A percentile compares a stretch with the other conserved stretches of the same genome.
Conservation (phyloP, 139 green algal species). For the Closterium sp. region DNA sequence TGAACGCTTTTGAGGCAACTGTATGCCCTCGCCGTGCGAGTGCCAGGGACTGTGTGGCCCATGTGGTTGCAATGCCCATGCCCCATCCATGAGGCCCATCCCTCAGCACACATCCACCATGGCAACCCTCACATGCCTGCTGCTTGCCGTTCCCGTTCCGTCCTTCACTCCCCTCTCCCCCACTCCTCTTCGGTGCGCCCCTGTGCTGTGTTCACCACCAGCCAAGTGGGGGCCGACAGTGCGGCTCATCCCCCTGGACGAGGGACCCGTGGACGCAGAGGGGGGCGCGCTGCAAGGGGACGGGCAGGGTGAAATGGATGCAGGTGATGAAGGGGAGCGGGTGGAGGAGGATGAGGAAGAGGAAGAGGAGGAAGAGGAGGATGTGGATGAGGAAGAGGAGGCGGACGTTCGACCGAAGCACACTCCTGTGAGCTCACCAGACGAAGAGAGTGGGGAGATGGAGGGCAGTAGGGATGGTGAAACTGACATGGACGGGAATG, state of each 20-base stretch:
- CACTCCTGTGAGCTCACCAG: not conserved
- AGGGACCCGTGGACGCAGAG: not conserved
- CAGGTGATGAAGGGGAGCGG: not conserved
- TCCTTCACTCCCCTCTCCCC: not conserved
- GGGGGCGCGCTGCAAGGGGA: not conserved
- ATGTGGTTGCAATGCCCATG: too few species aligned
- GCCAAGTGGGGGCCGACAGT: not conserved
- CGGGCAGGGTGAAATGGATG: not conserved
- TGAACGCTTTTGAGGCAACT: not conserved
- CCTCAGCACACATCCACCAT: too few species aligned
- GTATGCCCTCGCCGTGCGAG: too few species aligned
- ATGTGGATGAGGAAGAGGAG: slow-evolving; percentile 1
- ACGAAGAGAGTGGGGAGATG: not conserved
- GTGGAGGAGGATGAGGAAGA: slow-evolving; percentile 15
- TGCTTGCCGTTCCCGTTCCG: not conserved
- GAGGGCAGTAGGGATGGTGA: not conserved
- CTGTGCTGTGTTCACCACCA: not conserved
- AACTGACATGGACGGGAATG: not conserved
- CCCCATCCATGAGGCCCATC: too few species aligned
- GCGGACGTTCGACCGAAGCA: not conserved
- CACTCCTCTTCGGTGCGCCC: not conserved
- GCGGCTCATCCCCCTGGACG: not conserved
- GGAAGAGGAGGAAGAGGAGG: not conserved
- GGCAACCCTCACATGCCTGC: too few species aligned
- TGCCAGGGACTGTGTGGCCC: too few species aligned